Percentiles rank a stretch among this genome's conserved stretches.
These are phyloP conservation scores for Laetiporus sulphureus DNA, from an alignment of 1,284 basidiomycete species.

Conservation along the genomic window DNA sequence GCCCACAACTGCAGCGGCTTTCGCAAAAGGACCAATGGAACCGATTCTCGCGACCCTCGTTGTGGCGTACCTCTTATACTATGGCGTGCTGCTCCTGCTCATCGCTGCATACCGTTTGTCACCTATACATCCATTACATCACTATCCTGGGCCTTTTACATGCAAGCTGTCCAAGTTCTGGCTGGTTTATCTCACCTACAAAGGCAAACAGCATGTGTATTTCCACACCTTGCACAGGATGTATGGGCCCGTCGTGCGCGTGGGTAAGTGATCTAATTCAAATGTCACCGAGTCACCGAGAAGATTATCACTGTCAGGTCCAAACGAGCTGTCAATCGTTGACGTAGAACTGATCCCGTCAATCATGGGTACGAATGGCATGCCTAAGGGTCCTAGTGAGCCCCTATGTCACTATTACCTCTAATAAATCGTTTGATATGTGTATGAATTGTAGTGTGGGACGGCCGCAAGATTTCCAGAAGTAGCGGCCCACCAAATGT, in stretches of 20 bases:
- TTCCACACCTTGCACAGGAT: slow-evolving; percentile 18
- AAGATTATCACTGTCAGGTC: slow-evolving; percentile 11
- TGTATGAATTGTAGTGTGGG: slow-evolving; percentile 3
- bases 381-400: slow-evolving; percentile 7
- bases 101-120: slow-evolving; percentile 23
- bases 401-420: slow-evolving; percentile 2
- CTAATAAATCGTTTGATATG: neutral
- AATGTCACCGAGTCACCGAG: neutral
- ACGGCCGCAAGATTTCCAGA: neutral
- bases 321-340: slow-evolving; percentile 21
- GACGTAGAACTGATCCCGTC: slow-evolving; percentile 15
- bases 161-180: slow-evolving; percentile 21
- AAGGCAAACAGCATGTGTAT: slow-evolving; percentile 21
- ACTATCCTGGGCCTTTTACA: slow-evolving; percentile 23
- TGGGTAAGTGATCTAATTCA: slow-evolving; percentile 14
- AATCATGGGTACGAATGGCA: slow-evolving; percentile 15
- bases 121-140: slow-evolving; percentile 25
- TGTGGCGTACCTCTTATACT: slow-evolving; percentile 2
- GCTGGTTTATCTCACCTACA: slow-evolving; percentile 11
- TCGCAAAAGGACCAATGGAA: neutral
- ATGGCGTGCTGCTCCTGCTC: slow-evolving; percentile 9
- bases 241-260: slow-evolving; percentile 26
- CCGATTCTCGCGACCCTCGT: neutral
- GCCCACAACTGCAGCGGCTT: neutral
- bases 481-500: neutral